Conservation (phyloP, 78 protist species). For the Dictyostelium purpureum region DNA sequence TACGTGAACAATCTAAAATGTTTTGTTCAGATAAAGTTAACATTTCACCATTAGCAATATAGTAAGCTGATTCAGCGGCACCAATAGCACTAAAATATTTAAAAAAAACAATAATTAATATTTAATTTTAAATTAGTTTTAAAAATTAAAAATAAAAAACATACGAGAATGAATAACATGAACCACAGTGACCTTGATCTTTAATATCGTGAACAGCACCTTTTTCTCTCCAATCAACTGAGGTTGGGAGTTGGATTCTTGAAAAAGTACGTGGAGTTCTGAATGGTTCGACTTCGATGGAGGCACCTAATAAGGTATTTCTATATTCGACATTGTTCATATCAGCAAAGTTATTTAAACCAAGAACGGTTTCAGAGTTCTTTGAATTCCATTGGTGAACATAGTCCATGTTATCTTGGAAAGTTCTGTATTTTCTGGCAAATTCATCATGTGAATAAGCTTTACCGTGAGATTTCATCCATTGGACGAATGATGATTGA, state of each 20-base stretch:
- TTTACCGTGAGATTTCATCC: slow-evolving; percentile 10
- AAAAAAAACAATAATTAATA: no score
- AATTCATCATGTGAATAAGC: slow-evolving; percentile 6
- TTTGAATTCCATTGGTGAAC: slow-evolving; percentile 21
- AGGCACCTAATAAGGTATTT: slow-evolving; percentile 28
- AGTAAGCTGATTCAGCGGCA: not conserved
- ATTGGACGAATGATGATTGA: not conserved
- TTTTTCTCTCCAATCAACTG: slow-evolving; percentile 77
- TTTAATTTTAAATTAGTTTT: no score
- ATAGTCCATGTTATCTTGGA: slow-evolving; percentile 44
- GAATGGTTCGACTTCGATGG: no score
- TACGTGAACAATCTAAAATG: not conserved
- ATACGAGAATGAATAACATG: slow-evolving; percentile 93
- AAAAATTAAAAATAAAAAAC: no score
- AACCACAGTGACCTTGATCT: slow-evolving; percentile 88
- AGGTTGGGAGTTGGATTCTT: no score
- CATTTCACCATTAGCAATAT: not conserved
- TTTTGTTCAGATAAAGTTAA: slow-evolving; percentile 17
- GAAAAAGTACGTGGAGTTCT: no score
- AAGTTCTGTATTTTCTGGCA: not conserved
- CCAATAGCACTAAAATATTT: no score
- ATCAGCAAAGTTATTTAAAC: slow-evolving; percentile 57
- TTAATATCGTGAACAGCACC: slow-evolving; percentile 81
- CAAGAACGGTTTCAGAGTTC: slow-evolving; percentile 26
- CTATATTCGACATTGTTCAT: slow-evolving; percentile 26